These are phyloP conservation scores for Alternaria sp. DNA, from an alignment of 2,329 filamentous ascomycete genomes.

Conservation along the genomic window DNA sequence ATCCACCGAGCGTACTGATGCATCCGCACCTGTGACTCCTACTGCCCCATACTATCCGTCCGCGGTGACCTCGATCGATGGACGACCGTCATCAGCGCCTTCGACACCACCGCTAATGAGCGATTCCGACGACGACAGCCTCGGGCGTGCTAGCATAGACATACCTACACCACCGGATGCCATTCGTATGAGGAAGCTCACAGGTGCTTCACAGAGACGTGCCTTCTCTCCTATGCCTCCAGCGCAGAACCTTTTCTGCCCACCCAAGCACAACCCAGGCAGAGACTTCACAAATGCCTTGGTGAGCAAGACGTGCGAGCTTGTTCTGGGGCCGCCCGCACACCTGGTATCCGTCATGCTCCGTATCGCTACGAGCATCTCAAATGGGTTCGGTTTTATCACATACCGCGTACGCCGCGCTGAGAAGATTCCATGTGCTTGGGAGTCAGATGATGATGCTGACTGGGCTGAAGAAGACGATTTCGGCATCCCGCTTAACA, in stretches of 20 bases:
- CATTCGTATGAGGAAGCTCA: conserved; percentile 49
- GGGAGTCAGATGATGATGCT: conserved; percentile 63
- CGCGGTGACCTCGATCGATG: conserved; percentile 25
- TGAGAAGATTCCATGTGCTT: conserved; percentile 58
- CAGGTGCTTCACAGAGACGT: conserved; percentile 63
- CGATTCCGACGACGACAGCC: conserved; percentile 53
- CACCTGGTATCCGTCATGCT: conserved; percentile 81
- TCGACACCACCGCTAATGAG: conserved; percentile 54
- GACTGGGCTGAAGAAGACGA: conserved; percentile 63
- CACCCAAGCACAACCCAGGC: conserved; percentile 50
- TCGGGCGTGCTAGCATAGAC: conserved; percentile 48
- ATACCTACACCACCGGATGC: conserved; percentile 49
- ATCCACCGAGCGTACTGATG: conserved; percentile 21
- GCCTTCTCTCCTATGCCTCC: conserved; percentile 72
- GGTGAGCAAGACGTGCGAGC: conserved; percentile 76
- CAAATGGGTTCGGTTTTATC: conserved; percentile 52
- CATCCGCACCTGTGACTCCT: conserved; percentile 29
- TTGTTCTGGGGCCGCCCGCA: conserved; percentile 80
- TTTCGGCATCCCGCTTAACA: conserved; percentile 57
- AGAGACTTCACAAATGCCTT: conserved; percentile 61
- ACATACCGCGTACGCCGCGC: conserved; percentile 41
- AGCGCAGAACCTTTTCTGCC: conserved; percentile 69
- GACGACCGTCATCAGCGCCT: conserved; percentile 43
- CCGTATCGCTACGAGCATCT: conserved; percentile 78
- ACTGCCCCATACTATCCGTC: conserved; percentile 24